phyloP scores from a whole-genome alignment of 495 filamentous ascomycete species.

The Penicillium subrubescens region DNA sequence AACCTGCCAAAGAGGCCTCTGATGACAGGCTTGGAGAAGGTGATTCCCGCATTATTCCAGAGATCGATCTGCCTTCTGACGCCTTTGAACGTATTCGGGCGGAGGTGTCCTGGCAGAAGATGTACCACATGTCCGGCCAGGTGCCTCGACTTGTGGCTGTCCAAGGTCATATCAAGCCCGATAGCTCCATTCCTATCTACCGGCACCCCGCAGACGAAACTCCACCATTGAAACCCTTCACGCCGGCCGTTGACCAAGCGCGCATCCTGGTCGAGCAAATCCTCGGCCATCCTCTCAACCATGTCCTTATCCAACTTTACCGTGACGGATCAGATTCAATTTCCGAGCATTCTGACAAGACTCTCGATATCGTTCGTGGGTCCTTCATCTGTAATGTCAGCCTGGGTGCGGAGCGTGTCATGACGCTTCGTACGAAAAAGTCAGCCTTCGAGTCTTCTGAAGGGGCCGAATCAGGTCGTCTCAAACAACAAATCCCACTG shows the following conservation, averaged over 20 bases:
- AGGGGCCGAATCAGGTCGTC: slow-evolving; percentile 38
- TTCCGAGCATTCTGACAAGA: slow-evolving; percentile 97
- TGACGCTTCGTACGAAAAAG: slow-evolving; percentile 87
- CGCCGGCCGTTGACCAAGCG: slow-evolving; percentile 68
- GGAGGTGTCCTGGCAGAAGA: slow-evolving; percentile 87
- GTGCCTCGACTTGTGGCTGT: slow-evolving; percentile 94
- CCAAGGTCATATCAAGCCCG: slow-evolving; percentile 69
- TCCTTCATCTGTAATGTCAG: slow-evolving; percentile 91
- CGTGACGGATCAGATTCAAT: slow-evolving; percentile 91
- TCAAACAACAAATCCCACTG: slow-evolving; percentile 67
- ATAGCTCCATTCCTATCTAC: slow-evolving; percentile 86
- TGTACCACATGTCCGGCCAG: slow-evolving; percentile 89
- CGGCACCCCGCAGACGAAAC: slow-evolving; percentile 93
- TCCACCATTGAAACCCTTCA: slow-evolving; percentile 75
- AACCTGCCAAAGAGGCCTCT: slow-evolving; percentile 27
- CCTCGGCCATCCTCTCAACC: slow-evolving; percentile 83
- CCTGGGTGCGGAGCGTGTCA: slow-evolving; percentile 85
- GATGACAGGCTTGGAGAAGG: slow-evolving; percentile 67
- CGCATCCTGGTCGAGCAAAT: slow-evolving; percentile 65
- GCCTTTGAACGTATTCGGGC: slow-evolving; percentile 70
- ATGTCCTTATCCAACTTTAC: slow-evolving; percentile 92
- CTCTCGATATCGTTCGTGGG: slow-evolving; percentile 80
- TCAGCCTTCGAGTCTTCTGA: slow-evolving; percentile 27
- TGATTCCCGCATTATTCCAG: slow-evolving; percentile 74
- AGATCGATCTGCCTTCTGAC: slow-evolving; percentile 59